These are phyloP conservation scores for Colletotrichum liriopes DNA, from an alignment of 2,329 filamentous ascomycete genomes.

Conservation along the genomic window DNA sequence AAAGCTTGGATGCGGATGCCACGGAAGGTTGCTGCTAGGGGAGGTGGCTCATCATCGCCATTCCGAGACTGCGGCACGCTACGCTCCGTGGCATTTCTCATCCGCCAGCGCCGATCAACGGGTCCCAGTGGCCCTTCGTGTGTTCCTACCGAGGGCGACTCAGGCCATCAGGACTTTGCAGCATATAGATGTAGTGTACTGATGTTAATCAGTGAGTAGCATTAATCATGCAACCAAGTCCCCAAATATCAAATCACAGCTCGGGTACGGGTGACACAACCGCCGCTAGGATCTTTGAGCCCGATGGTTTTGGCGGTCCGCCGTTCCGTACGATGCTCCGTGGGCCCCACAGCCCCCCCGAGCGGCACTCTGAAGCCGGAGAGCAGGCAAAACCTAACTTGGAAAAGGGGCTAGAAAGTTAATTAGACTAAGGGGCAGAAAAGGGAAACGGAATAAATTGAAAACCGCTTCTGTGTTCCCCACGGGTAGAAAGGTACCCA, in stretches of 20 bases:
- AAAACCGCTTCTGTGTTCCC: background rate
- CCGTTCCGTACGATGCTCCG: slow-evolving; percentile 19
- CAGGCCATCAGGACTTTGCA: background rate
- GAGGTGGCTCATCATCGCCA: slow-evolving; percentile 1
- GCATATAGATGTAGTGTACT: background rate
- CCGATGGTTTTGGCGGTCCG: slow-evolving; percentile 15
- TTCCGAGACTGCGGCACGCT: slow-evolving; percentile 12
- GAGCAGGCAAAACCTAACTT: slow-evolving; percentile 20
- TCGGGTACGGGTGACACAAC: background rate
- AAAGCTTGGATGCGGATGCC: slow-evolving; percentile 12
- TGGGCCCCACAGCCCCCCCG: slow-evolving; percentile 16
- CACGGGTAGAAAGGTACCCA: background rate
- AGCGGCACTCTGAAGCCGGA: background rate
- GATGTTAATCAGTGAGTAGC: background rate
- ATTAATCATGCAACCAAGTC: slow-evolving; percentile 3
- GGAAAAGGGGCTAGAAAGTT: slow-evolving; percentile 20
- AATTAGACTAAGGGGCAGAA: slow-evolving; percentile 18
- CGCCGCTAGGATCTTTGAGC: background rate
- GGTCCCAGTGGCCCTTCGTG: background rate
- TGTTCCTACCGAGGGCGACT: background rate
- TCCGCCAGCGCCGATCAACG: background rate
- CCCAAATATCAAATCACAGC: background rate
- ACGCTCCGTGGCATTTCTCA: background rate
- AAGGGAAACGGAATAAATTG: background rate
- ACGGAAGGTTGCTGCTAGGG: background rate